Evolutionary conservation across 2,329 filamentous ascomycete species (phyloP), one percentile per base, ranked within the genome.

Genomic region (Dactylonectria estremocensis): DNA sequence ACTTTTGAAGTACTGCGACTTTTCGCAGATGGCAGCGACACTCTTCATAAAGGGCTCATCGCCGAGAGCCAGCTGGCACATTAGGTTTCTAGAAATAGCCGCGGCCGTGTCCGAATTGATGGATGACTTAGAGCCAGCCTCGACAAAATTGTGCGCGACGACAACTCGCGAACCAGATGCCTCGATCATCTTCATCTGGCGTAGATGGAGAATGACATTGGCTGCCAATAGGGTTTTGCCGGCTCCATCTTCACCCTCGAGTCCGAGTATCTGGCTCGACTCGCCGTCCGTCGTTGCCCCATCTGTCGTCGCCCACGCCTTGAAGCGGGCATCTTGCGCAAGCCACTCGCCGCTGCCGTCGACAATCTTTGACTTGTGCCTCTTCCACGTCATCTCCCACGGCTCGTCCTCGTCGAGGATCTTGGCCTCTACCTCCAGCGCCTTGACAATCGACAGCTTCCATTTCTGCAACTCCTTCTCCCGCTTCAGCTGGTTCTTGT

Each of bases 181-280:
- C 13, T 31, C 60, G 20, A 54, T 45, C 3, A 14, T 57, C 54
- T 55, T 60, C 53, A 57, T 55, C 50, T 71, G 74, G 45, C 77
- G 73, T 13, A 80, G 66, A 20, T 72, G 69, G 33, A 72, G 76
- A 37, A 80, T 64, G 22, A 74, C 70, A 50, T 79, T 80, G 11
- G 78, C 74, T 66, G 78, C 75, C 64, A 79, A 64, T 22, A 78
- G 79, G 18, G 78, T 79, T 67, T 80, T 80, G 3, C 78, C 79
- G 1, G 78, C 75, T 35, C 76, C 75, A 33, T 73, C 75, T 16
- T 66, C 68, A 2, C 78, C 79, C 13, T 71, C 74, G 3, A 80
- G 62, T 1, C 78, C 69, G 11, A 80, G 57, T 0, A 79, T 60
- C 11, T 33, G 55, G 14, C 18, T 54, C 2, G 55, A 45, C 20